Base-by-base conservation (phyloP, 2,329 filamentous ascomycete genomes). In the Hymenoscyphus infarciens region DNA sequence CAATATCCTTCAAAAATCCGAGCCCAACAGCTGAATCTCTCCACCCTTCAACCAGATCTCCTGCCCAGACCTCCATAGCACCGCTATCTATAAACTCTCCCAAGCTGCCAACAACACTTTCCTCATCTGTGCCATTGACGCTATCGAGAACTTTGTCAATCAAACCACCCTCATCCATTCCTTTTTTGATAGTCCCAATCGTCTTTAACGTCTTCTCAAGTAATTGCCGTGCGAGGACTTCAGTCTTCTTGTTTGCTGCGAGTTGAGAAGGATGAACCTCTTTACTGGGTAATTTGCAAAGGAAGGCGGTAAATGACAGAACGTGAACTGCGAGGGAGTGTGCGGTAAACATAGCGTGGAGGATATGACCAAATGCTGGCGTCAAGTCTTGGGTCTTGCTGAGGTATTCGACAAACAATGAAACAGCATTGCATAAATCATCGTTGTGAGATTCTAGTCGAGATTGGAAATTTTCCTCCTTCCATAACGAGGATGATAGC, bases 41-140 rank as follows among this genome's bases (percentile, higher is more conserved):
- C 74, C 73, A 75, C 33, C 72, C 72, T 57, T 73, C 72, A 2
- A 71, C 68, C 13, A 74, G 63, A 62, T 71, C 60, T 13, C 72
- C 71, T 35, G 73, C 73, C 72, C 71, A 74, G 31, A 68, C 67
- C 63, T 75, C 73, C 63, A 74, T 61, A 42, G 72, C 72, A 33
- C 68, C 65, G n/a, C 71, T 70, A 58, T 69, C 71, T 10, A 72
- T 57, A 19, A 69, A 31, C 16, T 63, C 57, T 33, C 64, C 68
- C 56, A 72, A 54, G n/a, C 64, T 59, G n/a, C 64, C 64, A 8
- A 62, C 62, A 25, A 70, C 49, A 16, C 25, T 42, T 6, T 57
- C 60, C 33, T 59, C 56, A 2, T 53, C 33, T 2, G n/a, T 59
- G 5, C 56, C 45, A 38, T 29, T 61, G 3, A 70, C 62, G 58